Base-by-base conservation (phyloP, 352 stramenopile genomes). In the Phytophthora quininea region DNA sequence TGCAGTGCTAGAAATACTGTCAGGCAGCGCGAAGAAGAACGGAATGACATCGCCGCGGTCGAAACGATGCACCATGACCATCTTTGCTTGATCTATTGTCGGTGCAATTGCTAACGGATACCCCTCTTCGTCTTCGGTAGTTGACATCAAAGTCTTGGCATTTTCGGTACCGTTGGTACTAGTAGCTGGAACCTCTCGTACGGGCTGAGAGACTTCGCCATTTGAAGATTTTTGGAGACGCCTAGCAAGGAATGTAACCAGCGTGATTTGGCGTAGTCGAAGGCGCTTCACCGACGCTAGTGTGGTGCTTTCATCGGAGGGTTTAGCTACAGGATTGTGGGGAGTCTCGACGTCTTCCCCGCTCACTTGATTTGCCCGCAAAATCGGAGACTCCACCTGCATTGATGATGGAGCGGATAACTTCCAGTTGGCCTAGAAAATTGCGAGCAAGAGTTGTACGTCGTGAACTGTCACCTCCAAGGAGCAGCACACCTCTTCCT, bases 11-110 rank as follows among this genome's bases (percentile, higher is more conserved):
- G 53, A 14, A n/a, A 63, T 70, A 45, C 72, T 53, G 14, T 61
- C 53, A 12, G 64, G 71, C 69, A 85, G 79, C 0, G 63, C 57
- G 37, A 85, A 80, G 51, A 80, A 86, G 59, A 88, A 84, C 6
- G 81, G 71, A 9, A 88, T 77, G 4, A 80, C 58, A 3, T 79
- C 66, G 1, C 77, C 79, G 11, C 42, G 53, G 50, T 81, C 77
- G 12, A 88, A 76, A 32, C 76, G 64, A 1, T 29, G 52, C n/a
- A 69, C 47, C 37, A 65, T 67, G 1, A 45, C 54, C 1, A 64
- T 54, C 11, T 64, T 65, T 4, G 42, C 32, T 1, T 9, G 8
- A 12, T 61, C 43, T 4, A 53, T 58, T 1, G 57, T 62, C 3
- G 76, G 76, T 2, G 43, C 9, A 15, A 77, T 61, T 1, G 30